Percentiles rank a stretch among this genome's conserved stretches.
Evolutionary conservation across 1,284 basidiomycete species (phyloP).

Genomic region (Ustilago shanxiensis): DNA sequence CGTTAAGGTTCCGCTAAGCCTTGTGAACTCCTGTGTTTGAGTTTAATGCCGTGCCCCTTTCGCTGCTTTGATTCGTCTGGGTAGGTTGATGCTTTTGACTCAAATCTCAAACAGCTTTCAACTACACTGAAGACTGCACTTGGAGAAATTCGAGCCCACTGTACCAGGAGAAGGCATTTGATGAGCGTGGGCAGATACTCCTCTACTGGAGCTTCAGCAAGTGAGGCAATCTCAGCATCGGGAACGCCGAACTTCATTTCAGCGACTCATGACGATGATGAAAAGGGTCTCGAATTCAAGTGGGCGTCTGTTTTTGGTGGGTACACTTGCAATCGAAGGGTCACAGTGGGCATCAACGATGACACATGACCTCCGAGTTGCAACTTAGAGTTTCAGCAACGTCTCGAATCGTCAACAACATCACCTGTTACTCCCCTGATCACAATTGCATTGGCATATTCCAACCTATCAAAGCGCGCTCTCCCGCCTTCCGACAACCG

Average conservation of each 20-base stretch:
- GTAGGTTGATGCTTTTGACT: too few relatives aligned
- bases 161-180: too few relatives aligned
- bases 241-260: conserved; percentile 6
- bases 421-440: conserved; percentile 8
- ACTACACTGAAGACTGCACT: too few relatives aligned
- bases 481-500: conserved; percentile 1
- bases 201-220: background rate
- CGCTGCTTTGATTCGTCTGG: background rate
- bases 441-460: background rate
- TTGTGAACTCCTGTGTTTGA: background rate
- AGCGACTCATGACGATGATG: conserved; percentile 12
- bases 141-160: too few relatives aligned
- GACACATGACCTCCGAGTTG: conserved; percentile 7
- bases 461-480: background rate
- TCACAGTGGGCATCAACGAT: background rate
- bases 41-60: background rate
- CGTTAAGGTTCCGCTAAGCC: conserved; percentile 1
- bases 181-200: background rate
- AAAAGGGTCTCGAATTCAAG: background rate
- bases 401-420: conserved; percentile 3
- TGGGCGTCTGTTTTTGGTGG: background rate
- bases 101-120: too few relatives aligned
- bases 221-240: background rate
- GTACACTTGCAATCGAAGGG: background rate
- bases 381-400: conserved; percentile 15